These are phyloP conservation scores for Dendrothele bispora DNA, from an alignment of 768 basidiomycete species.

Conservation along the genomic window DNA sequence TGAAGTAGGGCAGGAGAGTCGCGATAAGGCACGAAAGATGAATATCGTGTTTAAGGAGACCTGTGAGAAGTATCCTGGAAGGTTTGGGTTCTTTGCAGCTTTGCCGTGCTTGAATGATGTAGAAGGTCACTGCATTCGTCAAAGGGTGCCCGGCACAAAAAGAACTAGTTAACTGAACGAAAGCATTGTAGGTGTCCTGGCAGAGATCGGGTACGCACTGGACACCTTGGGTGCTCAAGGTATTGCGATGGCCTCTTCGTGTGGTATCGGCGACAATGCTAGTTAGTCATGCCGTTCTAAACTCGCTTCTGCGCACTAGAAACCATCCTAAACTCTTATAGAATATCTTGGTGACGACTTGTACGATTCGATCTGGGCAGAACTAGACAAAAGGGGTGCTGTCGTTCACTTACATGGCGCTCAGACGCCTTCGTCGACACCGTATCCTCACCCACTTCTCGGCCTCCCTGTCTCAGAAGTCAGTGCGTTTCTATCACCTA, in stretches of 20 bases:
- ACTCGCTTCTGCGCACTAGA: background rate
- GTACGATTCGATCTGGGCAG: constrained; percentile 71
- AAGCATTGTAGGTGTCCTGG: constrained; percentile 45
- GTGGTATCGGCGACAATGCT: constrained; percentile 53
- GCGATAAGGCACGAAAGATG: constrained; percentile 38
- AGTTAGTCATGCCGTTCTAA: constrained; percentile 36
- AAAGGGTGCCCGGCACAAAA: background rate
- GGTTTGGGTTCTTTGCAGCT: constrained; percentile 73
- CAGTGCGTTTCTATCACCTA: constrained; percentile 11
- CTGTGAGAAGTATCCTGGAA: constrained; percentile 45
- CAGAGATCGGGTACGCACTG: constrained; percentile 60
- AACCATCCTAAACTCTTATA: constrained; percentile 21
- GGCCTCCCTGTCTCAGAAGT: constrained; percentile 74
- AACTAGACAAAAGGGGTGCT: constrained; percentile 55
- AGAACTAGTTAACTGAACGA: background rate
- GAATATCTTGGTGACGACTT: constrained; percentile 66
- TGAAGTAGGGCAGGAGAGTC: constrained; percentile 37
- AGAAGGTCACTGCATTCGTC: constrained; percentile 40
- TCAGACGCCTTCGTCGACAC: constrained; percentile 63
- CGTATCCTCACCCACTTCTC: constrained; percentile 60
- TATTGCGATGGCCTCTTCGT: constrained; percentile 65
- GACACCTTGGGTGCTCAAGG: constrained; percentile 66
- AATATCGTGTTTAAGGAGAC: constrained; percentile 51
- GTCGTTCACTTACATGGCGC: constrained; percentile 75
- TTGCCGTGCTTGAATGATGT: constrained; percentile 62